A percentile compares a stretch with the other conserved stretches of the same genome.
Evolutionary conservation across 371 early-diverging fungal genomes (phyloP).

Genomic region (Mucor mucedo): DNA sequence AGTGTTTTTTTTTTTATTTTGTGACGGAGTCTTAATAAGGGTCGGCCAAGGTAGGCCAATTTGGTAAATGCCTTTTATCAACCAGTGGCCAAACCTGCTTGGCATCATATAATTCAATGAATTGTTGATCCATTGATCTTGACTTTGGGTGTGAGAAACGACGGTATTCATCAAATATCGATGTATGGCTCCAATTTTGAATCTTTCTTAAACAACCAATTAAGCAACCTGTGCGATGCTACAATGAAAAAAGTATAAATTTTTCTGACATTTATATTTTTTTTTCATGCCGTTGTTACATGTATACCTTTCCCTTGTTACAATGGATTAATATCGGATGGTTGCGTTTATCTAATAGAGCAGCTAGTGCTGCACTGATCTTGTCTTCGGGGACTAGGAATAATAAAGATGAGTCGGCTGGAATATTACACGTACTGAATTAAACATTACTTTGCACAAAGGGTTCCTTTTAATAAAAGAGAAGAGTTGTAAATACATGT

Average conservation of each 20-base stretch:
- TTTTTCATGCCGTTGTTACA: background rate
- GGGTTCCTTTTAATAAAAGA: constrained; percentile 73
- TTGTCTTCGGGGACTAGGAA: constrained; percentile 84
- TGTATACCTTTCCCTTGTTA: constrained; percentile 93
- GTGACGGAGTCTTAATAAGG: constrained; percentile 9
- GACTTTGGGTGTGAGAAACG: constrained; percentile 93
- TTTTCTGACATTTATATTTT: constrained; percentile 1
- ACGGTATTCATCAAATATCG: constrained; percentile 97
- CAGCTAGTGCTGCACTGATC: constrained; percentile 86
- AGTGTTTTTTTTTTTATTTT: background rate
- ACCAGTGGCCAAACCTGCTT: constrained; percentile 78
- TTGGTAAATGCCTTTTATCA: constrained; percentile 70
- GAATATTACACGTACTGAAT: background rate
- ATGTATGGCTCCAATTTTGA: constrained; percentile 93
- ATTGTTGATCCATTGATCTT: constrained; percentile 96
- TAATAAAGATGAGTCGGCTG: background rate
- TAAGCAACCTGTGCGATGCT: constrained; percentile 95
- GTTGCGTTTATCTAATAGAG: constrained; percentile 83
- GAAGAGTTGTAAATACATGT: background rate
- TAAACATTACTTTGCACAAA: constrained; percentile 87
- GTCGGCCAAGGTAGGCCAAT: constrained; percentile 74
- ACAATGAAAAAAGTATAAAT: constrained; percentile 6
- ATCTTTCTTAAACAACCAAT: constrained; percentile 94
- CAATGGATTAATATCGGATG: constrained; percentile 96
- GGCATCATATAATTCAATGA: constrained; percentile 94